Percentiles rank a stretch among this genome's conserved stretches.
These are phyloP conservation scores for Litchi chinensis DNA, from an alignment of 345 rosid species.

Conservation along the genomic window DNA sequence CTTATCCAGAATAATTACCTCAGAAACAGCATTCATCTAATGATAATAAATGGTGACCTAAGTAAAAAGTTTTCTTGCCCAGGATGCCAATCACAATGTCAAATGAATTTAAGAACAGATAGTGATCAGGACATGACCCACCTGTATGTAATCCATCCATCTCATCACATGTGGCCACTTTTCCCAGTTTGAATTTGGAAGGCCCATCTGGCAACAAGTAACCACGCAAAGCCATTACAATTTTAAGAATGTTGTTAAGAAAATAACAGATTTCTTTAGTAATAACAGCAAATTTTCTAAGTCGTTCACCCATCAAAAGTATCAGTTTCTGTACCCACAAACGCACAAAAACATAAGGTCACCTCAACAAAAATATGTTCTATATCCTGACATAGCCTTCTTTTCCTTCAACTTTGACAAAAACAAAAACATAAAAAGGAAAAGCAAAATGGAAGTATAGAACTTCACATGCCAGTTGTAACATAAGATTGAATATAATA, in stretches of 20 bases:
- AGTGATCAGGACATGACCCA: constrained; percentile 22
- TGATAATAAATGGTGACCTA: not conserved
- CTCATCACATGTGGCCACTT: constrained; percentile 69
- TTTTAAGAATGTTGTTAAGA: not conserved
- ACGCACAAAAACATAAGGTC: not conserved
- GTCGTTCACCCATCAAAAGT: not conserved
- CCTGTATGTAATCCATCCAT: constrained; percentile 95
- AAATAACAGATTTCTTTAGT: not conserved
- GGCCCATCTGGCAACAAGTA: constrained; percentile 50
- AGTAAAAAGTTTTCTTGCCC: not conserved
- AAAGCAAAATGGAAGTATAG: not conserved
- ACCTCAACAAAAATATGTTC: not conserved
- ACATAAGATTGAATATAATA: no score
- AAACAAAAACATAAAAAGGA: not conserved
- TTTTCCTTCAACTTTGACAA: not conserved
- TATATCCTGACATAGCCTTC: not conserved
- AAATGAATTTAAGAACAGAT: constrained; percentile 10
- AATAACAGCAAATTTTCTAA: not conserved
- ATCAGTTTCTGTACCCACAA: not conserved
- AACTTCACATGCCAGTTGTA: not conserved
- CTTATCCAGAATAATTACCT: not conserved
- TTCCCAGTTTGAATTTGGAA: constrained; percentile 51
- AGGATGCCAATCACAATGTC: not conserved
- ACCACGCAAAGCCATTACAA: constrained; percentile 17
- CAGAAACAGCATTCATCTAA: not conserved